phyloP scores from a whole-genome alignment of 225 moss, liverwort and hornwort species.

The Straminergon stramineum region DNA sequence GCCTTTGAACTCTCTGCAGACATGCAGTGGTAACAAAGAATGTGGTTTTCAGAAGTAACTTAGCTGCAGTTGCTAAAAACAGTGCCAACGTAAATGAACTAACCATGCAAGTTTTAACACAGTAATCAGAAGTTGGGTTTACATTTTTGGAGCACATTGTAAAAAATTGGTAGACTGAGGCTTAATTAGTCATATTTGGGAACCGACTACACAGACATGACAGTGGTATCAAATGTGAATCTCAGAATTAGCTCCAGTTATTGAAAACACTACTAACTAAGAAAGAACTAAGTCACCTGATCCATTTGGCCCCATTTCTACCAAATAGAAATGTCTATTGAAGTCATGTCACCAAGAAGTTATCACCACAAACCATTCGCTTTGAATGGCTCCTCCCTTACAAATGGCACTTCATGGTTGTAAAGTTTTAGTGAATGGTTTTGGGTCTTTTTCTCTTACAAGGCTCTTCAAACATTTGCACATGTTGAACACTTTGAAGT shows the following conservation, averaged over 20 bases:
- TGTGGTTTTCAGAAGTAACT: background rate
- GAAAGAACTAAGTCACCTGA: rapidly evolving
- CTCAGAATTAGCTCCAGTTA: background rate
- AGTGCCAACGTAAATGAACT: background rate
- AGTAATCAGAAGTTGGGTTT: background rate
- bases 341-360: background rate
- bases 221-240: background rate
- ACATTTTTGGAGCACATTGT: background rate
- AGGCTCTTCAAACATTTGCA: background rate
- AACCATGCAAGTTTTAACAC: background rate
- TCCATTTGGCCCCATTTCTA: rapidly evolving
- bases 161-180: background rate
- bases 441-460: background rate
- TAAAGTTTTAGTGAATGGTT: too few relatives aligned
- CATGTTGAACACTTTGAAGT: background rate
- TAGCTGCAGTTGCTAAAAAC: background rate
- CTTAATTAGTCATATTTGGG: background rate
- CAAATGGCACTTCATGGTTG: background rate
- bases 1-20: background rate
- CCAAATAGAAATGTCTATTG: background rate
- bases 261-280: background rate
- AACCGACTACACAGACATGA: background rate
- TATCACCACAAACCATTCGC: background rate
- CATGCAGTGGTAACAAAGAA: background rate
- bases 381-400: background rate